Evolutionary conservation across 768 basidiomycete species (phyloP).

Genomic region (Tulasnella sp.): DNA sequence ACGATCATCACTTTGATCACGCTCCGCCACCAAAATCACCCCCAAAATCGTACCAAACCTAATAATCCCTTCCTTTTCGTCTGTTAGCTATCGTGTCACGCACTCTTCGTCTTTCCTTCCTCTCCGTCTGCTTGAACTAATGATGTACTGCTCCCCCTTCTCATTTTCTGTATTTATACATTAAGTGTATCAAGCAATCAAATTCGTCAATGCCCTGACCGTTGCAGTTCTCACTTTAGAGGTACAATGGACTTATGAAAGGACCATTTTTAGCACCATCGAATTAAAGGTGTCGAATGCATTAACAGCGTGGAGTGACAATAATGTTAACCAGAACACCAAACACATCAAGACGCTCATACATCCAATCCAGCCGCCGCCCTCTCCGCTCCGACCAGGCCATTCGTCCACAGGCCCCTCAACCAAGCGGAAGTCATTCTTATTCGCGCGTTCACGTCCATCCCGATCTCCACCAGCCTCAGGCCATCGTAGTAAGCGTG

Average conservation of each 20-base stretch:
- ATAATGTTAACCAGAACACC: neutral
- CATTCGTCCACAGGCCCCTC: constrained; percentile 45
- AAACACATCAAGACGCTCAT: neutral
- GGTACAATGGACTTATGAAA: no score
- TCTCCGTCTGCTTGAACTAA: neutral
- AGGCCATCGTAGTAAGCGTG: constrained; percentile 41
- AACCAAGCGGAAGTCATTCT: constrained; percentile 52
- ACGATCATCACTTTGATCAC: neutral
- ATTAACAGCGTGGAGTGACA: neutral
- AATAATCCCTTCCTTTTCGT: neutral
- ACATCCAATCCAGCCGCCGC: constrained; percentile 55
- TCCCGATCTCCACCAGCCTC: constrained; percentile 42
- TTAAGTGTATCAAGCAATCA: neutral
- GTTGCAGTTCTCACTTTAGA: no score
- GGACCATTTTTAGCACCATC: no score
- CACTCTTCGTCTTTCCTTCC: neutral
- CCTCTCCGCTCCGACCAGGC: constrained; percentile 52
- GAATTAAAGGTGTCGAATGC: no score
- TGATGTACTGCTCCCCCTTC: neutral
- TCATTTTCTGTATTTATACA: neutral
- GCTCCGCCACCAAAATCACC: neutral
- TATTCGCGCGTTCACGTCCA: constrained; percentile 51
- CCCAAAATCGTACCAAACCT: neutral
- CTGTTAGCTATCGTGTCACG: neutral
- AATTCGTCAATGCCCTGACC: no score